Percentiles rank a stretch among this genome's conserved stretches.
Conservation (phyloP, 306 rosid genomes). For the Dalbergia oliveri region DNA sequence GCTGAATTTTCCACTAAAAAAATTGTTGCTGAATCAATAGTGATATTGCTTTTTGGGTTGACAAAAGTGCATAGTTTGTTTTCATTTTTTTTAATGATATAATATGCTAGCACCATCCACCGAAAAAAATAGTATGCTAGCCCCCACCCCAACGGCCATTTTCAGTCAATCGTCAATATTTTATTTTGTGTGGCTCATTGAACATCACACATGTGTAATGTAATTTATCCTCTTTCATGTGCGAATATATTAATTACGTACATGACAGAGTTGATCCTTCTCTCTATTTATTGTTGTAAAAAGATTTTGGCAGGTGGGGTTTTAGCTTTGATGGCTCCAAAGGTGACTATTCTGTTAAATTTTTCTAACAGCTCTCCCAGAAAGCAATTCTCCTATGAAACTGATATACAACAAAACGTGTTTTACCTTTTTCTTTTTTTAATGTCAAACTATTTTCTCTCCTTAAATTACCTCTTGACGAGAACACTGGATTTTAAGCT, state of each 20-base stretch:
- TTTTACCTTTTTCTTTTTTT: not conserved
- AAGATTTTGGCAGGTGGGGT: not conserved
- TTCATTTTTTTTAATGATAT: too few relatives aligned
- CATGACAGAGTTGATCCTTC: not conserved
- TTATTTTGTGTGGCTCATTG: not conserved
- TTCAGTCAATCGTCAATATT: not conserved
- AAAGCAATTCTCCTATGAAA: not conserved
- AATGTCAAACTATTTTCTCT: too few relatives aligned
- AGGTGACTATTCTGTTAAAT: not conserved
- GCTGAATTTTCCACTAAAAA: not conserved
- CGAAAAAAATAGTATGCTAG: not conserved
- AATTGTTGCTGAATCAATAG: too few relatives aligned
- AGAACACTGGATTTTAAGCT: too few relatives aligned
- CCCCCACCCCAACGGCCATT: not conserved
- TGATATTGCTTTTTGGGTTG: too few relatives aligned
- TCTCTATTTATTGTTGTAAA: not conserved
- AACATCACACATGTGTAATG: not conserved
- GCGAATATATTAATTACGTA: not conserved
- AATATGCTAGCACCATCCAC: too few relatives aligned
- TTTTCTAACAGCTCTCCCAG: not conserved
- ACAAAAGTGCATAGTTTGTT: too few relatives aligned
- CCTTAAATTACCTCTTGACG: not conserved
- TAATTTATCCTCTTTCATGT: constrained; percentile 2
- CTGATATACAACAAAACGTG: not conserved
- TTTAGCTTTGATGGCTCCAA: not conserved